These are phyloP conservation scores for Leavenworthia alabamica DNA, from an alignment of 345 rosid species.

Conservation along the genomic window DNA sequence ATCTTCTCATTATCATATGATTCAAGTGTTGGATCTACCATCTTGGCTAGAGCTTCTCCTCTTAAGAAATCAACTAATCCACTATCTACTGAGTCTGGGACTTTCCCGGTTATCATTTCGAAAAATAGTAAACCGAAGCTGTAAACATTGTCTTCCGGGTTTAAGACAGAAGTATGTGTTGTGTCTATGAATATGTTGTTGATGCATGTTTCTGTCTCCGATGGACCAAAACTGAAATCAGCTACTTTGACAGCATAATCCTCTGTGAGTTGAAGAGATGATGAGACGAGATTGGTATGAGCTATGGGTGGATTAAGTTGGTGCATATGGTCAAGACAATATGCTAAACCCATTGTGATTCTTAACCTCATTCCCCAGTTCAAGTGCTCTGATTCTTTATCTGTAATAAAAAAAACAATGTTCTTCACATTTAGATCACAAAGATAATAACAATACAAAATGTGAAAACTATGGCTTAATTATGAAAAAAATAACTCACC, in stretches of 20 bases:
- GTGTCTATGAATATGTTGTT: conserved; percentile 26
- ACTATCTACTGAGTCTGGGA: conserved; percentile 48
- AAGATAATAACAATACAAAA: neutral
- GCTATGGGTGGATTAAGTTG: conserved; percentile 58
- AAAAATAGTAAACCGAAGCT: conserved; percentile 65
- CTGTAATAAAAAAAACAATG: conserved; percentile 34
- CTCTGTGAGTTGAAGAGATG: conserved; percentile 66
- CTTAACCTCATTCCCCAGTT: conserved; percentile 82
- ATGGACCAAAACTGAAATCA: conserved; percentile 57
- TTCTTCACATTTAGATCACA: neutral
- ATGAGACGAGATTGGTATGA: conserved; percentile 57
- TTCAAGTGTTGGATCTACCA: conserved; percentile 68
- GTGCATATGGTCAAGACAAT: conserved; percentile 86
- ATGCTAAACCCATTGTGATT: conserved; percentile 78
- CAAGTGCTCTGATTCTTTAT: conserved; percentile 81
- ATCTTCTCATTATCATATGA: conserved; percentile 49
- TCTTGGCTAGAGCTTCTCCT: conserved; percentile 33
- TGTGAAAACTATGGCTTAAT: neutral
- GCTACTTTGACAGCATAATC: conserved; percentile 88
- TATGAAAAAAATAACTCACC: conserved; percentile 32
- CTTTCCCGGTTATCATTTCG: conserved; percentile 73
- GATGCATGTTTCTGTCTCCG: conserved; percentile 31
- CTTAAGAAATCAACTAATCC: conserved; percentile 52
- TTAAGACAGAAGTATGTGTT: conserved; percentile 8
- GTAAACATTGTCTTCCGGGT: conserved; percentile 49